These are phyloP conservation scores for Raphanus raphanistrum DNA, from an alignment of 345 rosid species.

Conservation along the genomic window DNA sequence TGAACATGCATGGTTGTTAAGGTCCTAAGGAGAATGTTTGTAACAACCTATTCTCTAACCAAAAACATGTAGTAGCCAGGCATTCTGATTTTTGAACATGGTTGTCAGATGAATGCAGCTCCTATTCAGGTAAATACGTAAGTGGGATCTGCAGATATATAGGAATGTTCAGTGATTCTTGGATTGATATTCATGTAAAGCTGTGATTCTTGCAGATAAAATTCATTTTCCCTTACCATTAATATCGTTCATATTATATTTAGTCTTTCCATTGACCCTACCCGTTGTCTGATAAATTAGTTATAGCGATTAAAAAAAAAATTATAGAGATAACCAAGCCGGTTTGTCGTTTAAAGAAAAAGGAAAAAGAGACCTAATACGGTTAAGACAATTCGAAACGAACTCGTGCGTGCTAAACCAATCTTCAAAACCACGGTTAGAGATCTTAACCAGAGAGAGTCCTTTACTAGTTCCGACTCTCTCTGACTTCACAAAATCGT, in stretches of 20 bases:
- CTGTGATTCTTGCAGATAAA: conserved; percentile 30
- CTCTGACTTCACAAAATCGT: not conserved
- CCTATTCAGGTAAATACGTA: conserved; percentile 26
- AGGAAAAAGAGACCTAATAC: too few relatives aligned
- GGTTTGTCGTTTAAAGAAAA: too few relatives aligned
- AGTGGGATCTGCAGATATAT: not conserved
- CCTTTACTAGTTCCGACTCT: not conserved
- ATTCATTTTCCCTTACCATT: not conserved
- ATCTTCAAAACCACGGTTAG: not conserved
- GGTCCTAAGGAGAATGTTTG: conserved; percentile 12
- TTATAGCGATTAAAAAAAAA: too few relatives aligned
- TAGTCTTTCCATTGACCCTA: conserved; percentile 18
- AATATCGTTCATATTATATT: not conserved
- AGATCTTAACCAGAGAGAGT: conserved; percentile 2
- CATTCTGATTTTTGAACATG: conserved; percentile 6
- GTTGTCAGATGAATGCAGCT: conserved; percentile 31
- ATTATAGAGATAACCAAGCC: not conserved
- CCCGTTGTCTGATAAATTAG: too few relatives aligned
- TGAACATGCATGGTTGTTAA: too few relatives aligned
- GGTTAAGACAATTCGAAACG: not conserved
- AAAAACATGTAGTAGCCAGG: conserved; percentile 16
- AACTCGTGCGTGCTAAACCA: not conserved
- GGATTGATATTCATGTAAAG: conserved; percentile 29
- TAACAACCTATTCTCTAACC: conserved; percentile 17
- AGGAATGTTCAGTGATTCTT: conserved; percentile 12